Percentiles rank a stretch among this genome's conserved stretches.
Conservation (phyloP, 2,329 filamentous ascomycete genomes). For the Penicillium sp. region DNA sequence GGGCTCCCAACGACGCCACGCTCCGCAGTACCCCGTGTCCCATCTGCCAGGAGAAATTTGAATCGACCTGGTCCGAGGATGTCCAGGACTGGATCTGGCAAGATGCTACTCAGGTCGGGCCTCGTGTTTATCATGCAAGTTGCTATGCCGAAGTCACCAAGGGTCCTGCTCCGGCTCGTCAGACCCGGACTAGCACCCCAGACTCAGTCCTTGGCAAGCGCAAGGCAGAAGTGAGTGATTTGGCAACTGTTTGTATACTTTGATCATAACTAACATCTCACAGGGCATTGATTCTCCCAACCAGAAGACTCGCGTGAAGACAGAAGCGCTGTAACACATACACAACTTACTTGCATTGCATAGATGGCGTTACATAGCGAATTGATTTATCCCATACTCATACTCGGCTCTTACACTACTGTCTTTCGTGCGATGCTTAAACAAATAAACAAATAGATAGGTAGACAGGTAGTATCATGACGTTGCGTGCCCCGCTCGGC, state of each 20-base stretch:
- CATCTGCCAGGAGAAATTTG: slow-evolving; percentile 94
- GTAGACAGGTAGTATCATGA: slow-evolving; percentile 12
- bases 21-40: slow-evolving; percentile 79
- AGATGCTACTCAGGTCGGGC: slow-evolving; percentile 77
- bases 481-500: slow-evolving; percentile 31
- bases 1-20: slow-evolving; percentile 76
- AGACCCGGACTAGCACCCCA: slow-evolving; percentile 54
- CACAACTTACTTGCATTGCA: slow-evolving; percentile 11
- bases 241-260: background rate
- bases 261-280: slow-evolving; percentile 1
- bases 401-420: no score
- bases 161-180: slow-evolving; percentile 43
- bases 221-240: slow-evolving; percentile 65
- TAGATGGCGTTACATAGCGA: slow-evolving; percentile 9
- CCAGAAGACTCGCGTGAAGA: slow-evolving; percentile 43
- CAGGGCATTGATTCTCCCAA: slow-evolving; percentile 39
- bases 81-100: slow-evolving; percentile 97
- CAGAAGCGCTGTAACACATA: slow-evolving; percentile 32
- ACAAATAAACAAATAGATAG: no score
- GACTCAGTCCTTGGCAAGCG: slow-evolving; percentile 71
- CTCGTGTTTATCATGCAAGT: slow-evolving; percentile 82
- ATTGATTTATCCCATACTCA: background rate
- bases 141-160: slow-evolving; percentile 82
- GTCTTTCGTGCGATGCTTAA: no score
- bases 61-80: slow-evolving; percentile 87